Conservation (phyloP, 345 rosid genomes). For the Salix udensis region DNA sequence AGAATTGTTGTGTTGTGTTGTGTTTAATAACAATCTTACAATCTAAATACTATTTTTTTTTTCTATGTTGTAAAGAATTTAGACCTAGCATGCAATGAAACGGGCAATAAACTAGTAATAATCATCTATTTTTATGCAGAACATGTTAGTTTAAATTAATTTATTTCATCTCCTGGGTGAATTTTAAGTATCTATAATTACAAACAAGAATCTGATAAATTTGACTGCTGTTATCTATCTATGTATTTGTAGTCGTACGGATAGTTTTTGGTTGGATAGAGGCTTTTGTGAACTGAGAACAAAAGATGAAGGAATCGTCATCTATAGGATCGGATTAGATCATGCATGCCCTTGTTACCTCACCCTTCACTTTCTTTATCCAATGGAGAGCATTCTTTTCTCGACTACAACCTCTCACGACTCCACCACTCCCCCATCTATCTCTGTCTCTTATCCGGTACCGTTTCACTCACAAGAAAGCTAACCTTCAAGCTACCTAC, state of each 20-base stretch:
- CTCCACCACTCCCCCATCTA: background rate
- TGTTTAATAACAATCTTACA: no score
- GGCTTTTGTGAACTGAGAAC: background rate
- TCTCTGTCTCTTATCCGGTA: background rate
- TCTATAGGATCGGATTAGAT: slow-evolving; percentile 1
- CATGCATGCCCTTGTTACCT: slow-evolving; percentile 10
- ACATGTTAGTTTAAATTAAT: background rate
- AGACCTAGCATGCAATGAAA: background rate
- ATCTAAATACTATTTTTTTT: no score
- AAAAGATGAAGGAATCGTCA: background rate
- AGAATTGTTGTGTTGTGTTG: no score
- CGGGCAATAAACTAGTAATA: background rate
- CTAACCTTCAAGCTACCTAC: background rate
- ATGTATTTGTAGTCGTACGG: background rate
- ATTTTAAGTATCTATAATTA: no score
- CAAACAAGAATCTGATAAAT: background rate
- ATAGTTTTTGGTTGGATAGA: background rate
- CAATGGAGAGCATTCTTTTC: background rate
- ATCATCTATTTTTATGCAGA: background rate
- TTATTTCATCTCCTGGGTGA: background rate
- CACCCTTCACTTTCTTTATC: slow-evolving; percentile 38
- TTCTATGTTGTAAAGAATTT: background rate
- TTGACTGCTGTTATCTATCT: background rate
- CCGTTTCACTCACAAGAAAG: background rate
- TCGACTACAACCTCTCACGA: background rate